These are phyloP conservation scores for Limtongozyma cylindracea DNA, from an alignment of 805 yeast species.

Conservation along the genomic window DNA sequence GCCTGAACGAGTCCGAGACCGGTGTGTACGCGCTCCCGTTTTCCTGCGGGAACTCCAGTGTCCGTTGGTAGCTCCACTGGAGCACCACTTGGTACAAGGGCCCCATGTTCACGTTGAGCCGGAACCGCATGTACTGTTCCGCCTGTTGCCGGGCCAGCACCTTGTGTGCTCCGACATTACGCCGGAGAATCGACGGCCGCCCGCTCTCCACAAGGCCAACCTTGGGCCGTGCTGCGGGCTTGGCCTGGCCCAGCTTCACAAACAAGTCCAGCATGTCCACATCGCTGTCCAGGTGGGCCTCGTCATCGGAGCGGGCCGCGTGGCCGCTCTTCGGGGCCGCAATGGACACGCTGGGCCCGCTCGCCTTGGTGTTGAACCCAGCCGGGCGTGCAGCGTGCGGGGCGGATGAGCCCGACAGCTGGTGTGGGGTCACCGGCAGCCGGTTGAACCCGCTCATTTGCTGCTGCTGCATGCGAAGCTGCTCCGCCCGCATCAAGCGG, in stretches of 20 bases:
- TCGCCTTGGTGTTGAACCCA: slow-evolving; percentile 18
- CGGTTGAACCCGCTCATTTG: no score
- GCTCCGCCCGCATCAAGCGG: no score
- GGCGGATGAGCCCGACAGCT: slow-evolving; percentile 3
- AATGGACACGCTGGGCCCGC: slow-evolving; percentile 11
- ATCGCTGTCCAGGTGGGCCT: slow-evolving; percentile 9
- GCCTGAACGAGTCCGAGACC: slow-evolving; percentile 28
- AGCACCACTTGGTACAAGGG: slow-evolving; percentile 50
- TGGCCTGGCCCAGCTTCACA: no score
- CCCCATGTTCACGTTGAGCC: slow-evolving; percentile 55
- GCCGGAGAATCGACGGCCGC: no score
- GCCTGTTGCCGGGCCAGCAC: no score
- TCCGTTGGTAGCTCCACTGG: slow-evolving; percentile 48
- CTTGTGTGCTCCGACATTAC: no score
- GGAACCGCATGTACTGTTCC: slow-evolving; percentile 52
- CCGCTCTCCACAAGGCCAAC: no score
- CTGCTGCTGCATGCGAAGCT: no score
- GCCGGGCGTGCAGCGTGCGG: slow-evolving; percentile 29
- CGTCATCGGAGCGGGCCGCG: slow-evolving; percentile 6
- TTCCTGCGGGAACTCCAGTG: slow-evolving; percentile 32
- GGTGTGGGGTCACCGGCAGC: slow-evolving; percentile 5
- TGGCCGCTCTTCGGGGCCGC: slow-evolving; percentile 9
- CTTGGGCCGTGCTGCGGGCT: no score
- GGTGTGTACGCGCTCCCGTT: slow-evolving; percentile 13
- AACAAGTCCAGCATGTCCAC: slow-evolving; percentile 15